Conservation (phyloP, 2,329 filamentous ascomycete species). For the Rhinocladiella mackenziei region DNA sequence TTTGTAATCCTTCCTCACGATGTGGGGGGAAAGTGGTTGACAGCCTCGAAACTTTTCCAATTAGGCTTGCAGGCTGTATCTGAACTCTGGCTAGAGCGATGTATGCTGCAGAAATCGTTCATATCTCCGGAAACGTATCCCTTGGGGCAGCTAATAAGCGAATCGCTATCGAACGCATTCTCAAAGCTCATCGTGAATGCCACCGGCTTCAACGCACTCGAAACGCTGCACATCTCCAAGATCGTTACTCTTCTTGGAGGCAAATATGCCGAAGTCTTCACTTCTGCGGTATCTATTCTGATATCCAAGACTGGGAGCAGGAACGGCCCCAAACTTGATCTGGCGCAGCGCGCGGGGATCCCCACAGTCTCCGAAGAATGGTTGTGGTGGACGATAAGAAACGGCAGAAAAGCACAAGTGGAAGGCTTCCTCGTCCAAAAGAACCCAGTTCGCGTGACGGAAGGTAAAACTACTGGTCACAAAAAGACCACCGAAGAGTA, state of each 20-base stretch:
- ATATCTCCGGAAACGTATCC: slow-evolving; percentile 66
- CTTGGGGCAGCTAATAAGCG: slow-evolving; percentile 71
- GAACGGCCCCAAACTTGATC: slow-evolving; percentile 71
- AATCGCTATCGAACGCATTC: slow-evolving; percentile 67
- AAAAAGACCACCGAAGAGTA: slow-evolving; percentile 1
- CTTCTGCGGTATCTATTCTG: slow-evolving; percentile 67
- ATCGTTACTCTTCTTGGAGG: slow-evolving; percentile 72
- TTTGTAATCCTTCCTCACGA: slow-evolving; percentile 46
- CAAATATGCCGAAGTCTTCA: slow-evolving; percentile 73
- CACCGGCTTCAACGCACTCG: slow-evolving; percentile 77
- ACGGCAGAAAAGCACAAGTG: slow-evolving; percentile 36
- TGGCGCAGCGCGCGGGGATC: slow-evolving; percentile 69
- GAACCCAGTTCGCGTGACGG: neutral
- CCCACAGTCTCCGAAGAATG: slow-evolving; percentile 78
- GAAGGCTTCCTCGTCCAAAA: slow-evolving; percentile 14
- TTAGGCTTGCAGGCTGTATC: slow-evolving; percentile 55
- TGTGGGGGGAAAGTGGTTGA: slow-evolving; percentile 33
- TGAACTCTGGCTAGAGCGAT: slow-evolving; percentile 90
- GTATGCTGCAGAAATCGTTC: slow-evolving; percentile 70
- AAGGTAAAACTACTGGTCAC: slow-evolving; percentile 1
- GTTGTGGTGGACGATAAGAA: slow-evolving; percentile 75
- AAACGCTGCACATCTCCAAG: slow-evolving; percentile 79
- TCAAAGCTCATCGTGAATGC: slow-evolving; percentile 68
- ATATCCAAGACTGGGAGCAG: slow-evolving; percentile 59
- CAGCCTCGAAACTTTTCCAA: slow-evolving; percentile 31